Conservation (phyloP, 2,329 filamentous ascomycete genomes). For the Acrocalymma vagum region DNA sequence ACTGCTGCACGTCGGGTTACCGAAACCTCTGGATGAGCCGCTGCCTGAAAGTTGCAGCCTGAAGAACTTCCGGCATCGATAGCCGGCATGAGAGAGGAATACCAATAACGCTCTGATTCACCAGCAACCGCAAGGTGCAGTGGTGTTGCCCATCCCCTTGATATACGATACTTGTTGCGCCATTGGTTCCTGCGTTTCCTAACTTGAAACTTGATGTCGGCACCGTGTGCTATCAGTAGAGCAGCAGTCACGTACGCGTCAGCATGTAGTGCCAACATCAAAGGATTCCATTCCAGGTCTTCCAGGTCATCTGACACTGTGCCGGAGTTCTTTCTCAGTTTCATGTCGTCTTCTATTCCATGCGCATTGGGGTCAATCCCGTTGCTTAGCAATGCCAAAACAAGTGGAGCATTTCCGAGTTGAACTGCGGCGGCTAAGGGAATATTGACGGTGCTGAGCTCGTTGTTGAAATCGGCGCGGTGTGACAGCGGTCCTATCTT, state of each 20-base stretch:
- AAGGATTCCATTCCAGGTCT: constrained; percentile 6
- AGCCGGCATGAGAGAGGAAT: too few species aligned
- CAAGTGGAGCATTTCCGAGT: constrained; percentile 1
- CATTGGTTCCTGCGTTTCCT: background rate
- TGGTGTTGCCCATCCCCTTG: background rate
- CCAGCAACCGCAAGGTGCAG: background rate
- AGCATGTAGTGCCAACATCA: constrained; percentile 1
- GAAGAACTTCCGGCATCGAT: background rate
- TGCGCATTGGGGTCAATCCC: constrained; percentile 3
- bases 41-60: constrained; percentile 1
- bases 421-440: constrained; percentile 2
- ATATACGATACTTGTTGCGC: constrained; percentile 1
- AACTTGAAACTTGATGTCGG: constrained; percentile 1
- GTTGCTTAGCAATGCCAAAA: constrained; percentile 1
- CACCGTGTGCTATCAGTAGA: constrained; percentile 1
- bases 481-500: constrained; percentile 1
- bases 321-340: constrained; percentile 2
- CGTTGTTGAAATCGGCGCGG: background rate
- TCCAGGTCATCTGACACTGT: constrained; percentile 1
- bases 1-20: too few species aligned
- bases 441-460: background rate
- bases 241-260: constrained; percentile 4
- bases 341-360: too few species aligned
- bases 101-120: background rate
- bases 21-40: background rate